Conservation (phyloP, 805 yeast species). For the Kockiozyma suomiensis region DNA sequence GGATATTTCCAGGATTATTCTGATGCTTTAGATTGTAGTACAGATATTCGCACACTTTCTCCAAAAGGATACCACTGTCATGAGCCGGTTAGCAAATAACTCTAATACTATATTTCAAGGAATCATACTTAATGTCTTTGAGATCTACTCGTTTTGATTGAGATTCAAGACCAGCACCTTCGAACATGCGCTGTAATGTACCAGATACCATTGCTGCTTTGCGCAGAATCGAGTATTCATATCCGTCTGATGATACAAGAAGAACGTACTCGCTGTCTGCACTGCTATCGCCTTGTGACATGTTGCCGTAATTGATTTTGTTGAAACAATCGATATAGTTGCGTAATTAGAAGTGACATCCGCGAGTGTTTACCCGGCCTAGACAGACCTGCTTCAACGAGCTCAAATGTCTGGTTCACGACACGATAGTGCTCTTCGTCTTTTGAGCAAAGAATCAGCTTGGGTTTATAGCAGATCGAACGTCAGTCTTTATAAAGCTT, state of each 20-base stretch:
- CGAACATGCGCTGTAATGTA: constrained; percentile 58
- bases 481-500: no score
- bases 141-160: constrained; percentile 57
- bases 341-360: no score
- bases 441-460: no score
- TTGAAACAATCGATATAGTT: neutral
- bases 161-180: constrained; percentile 13
- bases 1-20: constrained; percentile 51
- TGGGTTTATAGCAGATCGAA: no score
- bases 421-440: no score
- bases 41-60: constrained; percentile 81
- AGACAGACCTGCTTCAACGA: neutral
- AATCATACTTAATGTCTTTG: constrained; percentile 52
- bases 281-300: neutral
- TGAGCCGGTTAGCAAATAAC: neutral
- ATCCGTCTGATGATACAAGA: constrained; percentile 73
- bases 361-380: no score
- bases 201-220: constrained; percentile 80
- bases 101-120: neutral
- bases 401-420: neutral
- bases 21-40: constrained; percentile 73
- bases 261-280: constrained; percentile 51
- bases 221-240: constrained; percentile 59
- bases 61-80: constrained; percentile 63
- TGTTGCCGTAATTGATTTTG: neutral